Percentiles rank a stretch among this genome's conserved stretches.
phyloP scores from a whole-genome alignment of 805 yeast species.

The Candida taoyuanica region DNA sequence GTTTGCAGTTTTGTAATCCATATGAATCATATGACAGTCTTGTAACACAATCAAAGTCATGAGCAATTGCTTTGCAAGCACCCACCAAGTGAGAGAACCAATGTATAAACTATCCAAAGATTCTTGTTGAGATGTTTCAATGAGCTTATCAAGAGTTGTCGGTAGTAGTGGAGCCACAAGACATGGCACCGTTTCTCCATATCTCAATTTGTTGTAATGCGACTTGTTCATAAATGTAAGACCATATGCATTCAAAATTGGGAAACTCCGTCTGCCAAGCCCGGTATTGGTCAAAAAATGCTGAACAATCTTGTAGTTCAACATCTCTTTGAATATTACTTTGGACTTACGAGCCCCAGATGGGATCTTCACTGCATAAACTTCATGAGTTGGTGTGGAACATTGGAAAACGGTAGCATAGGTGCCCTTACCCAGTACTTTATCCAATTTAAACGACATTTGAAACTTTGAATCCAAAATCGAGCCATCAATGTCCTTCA shows the following conservation, averaged over 20 bases:
- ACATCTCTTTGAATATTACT: slow-evolving; percentile 18
- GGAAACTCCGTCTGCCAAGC: slow-evolving; percentile 8
- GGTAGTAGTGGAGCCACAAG: slow-evolving; percentile 12
- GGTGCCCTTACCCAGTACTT: slow-evolving; percentile 19
- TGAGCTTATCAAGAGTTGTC: slow-evolving; percentile 24
- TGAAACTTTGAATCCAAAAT: slow-evolving; percentile 10
- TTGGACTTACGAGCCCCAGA: slow-evolving; percentile 10
- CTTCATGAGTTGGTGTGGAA: not conserved
- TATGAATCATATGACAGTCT: slow-evolving; percentile 35
- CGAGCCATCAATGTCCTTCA: slow-evolving; percentile 8
- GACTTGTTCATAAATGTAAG: slow-evolving; percentile 15
- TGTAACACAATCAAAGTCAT: slow-evolving; percentile 25
- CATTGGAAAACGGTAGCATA: slow-evolving; percentile 19
- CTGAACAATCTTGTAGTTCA: slow-evolving; percentile 17
- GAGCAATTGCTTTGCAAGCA: slow-evolving; percentile 26
- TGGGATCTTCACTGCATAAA: slow-evolving; percentile 23
- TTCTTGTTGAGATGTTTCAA: slow-evolving; percentile 9
- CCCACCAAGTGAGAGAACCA: slow-evolving; percentile 30
- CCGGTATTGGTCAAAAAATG: slow-evolving; percentile 7
- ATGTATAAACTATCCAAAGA: slow-evolving; percentile 20
- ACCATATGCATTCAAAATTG: slow-evolving; percentile 20
- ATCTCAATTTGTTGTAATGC: slow-evolving; percentile 10
- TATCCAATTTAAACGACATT: slow-evolving; percentile 1
- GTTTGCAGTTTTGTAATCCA: slow-evolving; percentile 46
- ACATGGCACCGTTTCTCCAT: slow-evolving; percentile 18